Conservation (phyloP, 192 early-diverging fungal species). For the Entophlyctis helioformis region DNA sequence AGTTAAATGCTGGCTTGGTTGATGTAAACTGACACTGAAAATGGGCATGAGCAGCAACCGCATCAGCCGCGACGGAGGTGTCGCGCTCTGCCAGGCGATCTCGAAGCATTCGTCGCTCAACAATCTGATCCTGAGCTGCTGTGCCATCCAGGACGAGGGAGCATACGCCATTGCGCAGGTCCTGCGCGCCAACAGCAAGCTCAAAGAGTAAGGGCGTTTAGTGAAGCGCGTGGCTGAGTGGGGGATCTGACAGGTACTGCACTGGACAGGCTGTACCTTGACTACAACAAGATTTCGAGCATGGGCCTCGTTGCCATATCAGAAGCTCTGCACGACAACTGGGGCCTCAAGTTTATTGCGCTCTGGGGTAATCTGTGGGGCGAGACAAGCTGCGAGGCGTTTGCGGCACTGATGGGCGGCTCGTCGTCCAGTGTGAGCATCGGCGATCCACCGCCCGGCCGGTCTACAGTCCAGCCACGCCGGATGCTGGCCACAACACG, state of each 20-base stretch:
- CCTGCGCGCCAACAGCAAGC: conserved; percentile 19
- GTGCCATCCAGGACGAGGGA: conserved; percentile 37
- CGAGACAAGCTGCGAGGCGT: conserved; percentile 26
- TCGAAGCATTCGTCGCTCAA: conserved; percentile 19
- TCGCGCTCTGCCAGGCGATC: conserved; percentile 22
- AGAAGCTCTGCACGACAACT: conserved; percentile 14
- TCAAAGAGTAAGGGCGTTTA: conserved; percentile 10
- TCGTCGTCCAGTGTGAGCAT: conserved; percentile 4
- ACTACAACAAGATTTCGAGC: conserved; percentile 32
- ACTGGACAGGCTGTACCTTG: conserved; percentile 25
- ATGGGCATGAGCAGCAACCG: conserved; percentile 18
- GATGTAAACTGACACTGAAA: background rate
- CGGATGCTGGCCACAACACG: too few relatives aligned
- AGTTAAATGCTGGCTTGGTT: background rate
- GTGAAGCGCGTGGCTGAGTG: too few relatives aligned
- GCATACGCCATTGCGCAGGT: conserved; percentile 25
- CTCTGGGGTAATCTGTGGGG: conserved; percentile 38
- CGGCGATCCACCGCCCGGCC: conserved; percentile 5
- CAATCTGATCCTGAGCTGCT: conserved; percentile 27
- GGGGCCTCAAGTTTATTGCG: conserved; percentile 8
- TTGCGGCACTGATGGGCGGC: conserved; percentile 25
- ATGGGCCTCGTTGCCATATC: conserved; percentile 25
- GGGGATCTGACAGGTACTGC: too few relatives aligned
- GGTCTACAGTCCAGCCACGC: background rate
- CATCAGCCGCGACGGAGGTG: conserved; percentile 36